Evolutionary conservation across 257 asterid genomes (phyloP).

Genomic region (Nicotiana tomentosiformis): DNA sequence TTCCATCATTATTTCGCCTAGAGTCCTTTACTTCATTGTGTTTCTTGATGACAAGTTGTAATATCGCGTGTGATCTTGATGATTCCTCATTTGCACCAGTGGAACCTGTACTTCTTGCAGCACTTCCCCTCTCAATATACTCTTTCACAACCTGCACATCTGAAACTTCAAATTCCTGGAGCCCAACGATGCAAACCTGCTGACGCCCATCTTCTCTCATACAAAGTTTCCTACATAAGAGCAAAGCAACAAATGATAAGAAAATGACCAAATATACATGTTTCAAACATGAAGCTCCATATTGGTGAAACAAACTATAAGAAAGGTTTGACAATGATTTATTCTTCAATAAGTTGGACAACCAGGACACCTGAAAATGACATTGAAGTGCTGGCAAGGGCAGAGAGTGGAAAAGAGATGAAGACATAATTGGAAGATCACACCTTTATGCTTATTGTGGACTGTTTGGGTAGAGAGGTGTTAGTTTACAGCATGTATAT

Average conservation of each 20-base stretch:
- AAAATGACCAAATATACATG: background rate
- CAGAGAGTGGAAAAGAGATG: background rate
- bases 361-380: background rate
- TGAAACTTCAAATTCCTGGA: conserved; percentile 98
- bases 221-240: conserved; percentile 69
- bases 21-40: conserved; percentile 87
- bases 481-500: too few relatives aligned
- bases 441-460: background rate
- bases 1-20: conserved; percentile 65
- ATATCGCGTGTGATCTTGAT: conserved; percentile 94
- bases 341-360: conserved; percentile 2
- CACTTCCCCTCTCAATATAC: conserved; percentile 90
- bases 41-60: conserved; percentile 90
- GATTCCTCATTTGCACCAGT: conserved; percentile 99
- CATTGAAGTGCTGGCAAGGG: background rate
- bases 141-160: conserved; percentile 97
- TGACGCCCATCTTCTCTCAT: conserved; percentile 99
- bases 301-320: background rate
- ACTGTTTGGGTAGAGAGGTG: background rate
- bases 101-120: conserved; percentile 95
- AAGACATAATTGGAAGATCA: background rate
- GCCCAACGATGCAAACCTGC: conserved; percentile 97
- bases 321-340: background rate
- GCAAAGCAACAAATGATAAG: background rate
- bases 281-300: background rate